phyloP scores from a whole-genome alignment of 371 early-diverging fungal genomes.

The Rhizomucor miehei region DNA sequence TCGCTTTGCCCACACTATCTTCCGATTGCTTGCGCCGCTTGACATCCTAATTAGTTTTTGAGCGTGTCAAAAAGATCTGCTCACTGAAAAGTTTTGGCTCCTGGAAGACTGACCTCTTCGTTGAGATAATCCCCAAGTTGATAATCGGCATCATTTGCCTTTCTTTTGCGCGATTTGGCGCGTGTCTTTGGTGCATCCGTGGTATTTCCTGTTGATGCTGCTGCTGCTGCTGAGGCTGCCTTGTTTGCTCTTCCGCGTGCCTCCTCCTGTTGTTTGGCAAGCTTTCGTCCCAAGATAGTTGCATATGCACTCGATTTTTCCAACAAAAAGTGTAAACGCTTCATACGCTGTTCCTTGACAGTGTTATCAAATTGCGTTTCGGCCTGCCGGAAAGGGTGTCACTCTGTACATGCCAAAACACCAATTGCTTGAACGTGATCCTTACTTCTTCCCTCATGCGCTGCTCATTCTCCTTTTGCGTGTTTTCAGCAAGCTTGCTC shows the following conservation, averaged over 20 bases:
- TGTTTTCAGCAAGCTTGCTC: constrained; percentile 37
- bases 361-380: constrained; percentile 54
- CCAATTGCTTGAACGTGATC: background rate
- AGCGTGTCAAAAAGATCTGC: too few relatives aligned
- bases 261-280: constrained; percentile 77
- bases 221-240: constrained; percentile 11
- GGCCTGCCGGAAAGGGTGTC: constrained; percentile 33
- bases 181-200: constrained; percentile 11
- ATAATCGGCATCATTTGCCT: constrained; percentile 50
- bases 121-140: constrained; percentile 59
- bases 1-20: constrained; percentile 29
- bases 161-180: constrained; percentile 30
- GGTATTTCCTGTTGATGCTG: background rate
- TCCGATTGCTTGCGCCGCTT: constrained; percentile 39
- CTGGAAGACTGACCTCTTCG: constrained; percentile 35
- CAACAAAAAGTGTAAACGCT: constrained; percentile 77
- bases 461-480: constrained; percentile 42
- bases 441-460: constrained; percentile 49
- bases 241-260: constrained; percentile 50
- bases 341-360: constrained; percentile 67
- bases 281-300: constrained; percentile 70
- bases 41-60: constrained; percentile 25
- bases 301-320: constrained; percentile 84
- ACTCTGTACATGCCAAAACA: background rate
- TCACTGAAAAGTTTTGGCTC: background rate